Base-by-base conservation (phyloP, 148 eudicot genomes). In the Heliamphora exappendiculata region DNA sequence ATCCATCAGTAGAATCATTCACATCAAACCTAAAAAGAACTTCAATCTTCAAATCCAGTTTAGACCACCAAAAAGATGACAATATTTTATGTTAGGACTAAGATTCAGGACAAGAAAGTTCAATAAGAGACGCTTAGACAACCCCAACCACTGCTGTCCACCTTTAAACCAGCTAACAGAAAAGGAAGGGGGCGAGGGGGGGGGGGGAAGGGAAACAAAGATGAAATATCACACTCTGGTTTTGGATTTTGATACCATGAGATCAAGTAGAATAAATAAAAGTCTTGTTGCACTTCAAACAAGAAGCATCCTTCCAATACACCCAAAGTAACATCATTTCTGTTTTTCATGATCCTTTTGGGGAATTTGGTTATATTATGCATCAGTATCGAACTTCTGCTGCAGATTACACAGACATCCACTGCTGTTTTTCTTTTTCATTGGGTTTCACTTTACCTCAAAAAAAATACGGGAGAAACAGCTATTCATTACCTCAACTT, bases 401-500 rank as follows among this genome's bases (percentile, higher is more conserved):
- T 3, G 19, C 58, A 37, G 4, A 42, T 62, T 42, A 37, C 33
- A 54, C 36, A 33, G 44, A 39, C 26, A 29, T 55, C 60, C 34
- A 49, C 16, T 3, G 8, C 5, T 51, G 7, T 58, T 28, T 29
- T 44, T 57, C 34, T 10, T 20, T 57, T 58, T 49, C 44, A 42
- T 44, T 51, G 22, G 55, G 37, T 42, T 67, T 20, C 67, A 28
- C 53, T 42, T 5, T 3, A 17, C 73, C 42, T 39, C 50, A 73
- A 67, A 73, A 67, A 5, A 19, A 13, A 16, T 31, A 20, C 22
- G 22, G 68, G 37, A 12, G 36, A 26, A 67, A 73, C 28, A 17
- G 20, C 28, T 42, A 69, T 13, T 26, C 42, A 39, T 49, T 86
- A 90, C 98, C 95, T 95, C 98, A 26, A 85, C 93, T 82, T 87